Evolutionary conservation across 495 filamentous ascomycete genomes (phyloP).

Genomic region (Hyaloscypha hepaticicola): DNA sequence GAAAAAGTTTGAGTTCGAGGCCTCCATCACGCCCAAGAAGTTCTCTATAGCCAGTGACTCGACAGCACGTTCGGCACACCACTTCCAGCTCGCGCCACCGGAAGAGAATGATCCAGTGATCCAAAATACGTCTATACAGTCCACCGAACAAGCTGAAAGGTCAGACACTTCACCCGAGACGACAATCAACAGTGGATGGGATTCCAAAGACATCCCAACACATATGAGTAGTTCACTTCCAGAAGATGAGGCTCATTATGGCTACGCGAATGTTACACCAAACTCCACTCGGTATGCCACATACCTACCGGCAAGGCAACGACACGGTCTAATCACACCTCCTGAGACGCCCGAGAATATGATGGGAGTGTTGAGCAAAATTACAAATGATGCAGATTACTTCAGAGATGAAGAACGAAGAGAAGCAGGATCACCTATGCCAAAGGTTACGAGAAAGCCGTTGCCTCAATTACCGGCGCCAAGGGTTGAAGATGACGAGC

Average conservation of each 20-base stretch:
- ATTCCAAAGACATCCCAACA: neutral
- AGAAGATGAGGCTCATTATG: neutral
- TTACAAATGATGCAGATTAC: neutral
- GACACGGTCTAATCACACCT: neutral
- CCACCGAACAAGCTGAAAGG: neutral
- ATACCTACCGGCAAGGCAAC: constrained; percentile 1
- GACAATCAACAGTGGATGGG: neutral
- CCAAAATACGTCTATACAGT: neutral
- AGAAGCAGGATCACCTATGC: neutral
- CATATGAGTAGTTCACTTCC: neutral
- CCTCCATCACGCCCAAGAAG: neutral
- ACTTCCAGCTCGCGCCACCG: neutral
- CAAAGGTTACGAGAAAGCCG: neutral
- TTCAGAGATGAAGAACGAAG: neutral
- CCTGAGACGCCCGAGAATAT: neutral
- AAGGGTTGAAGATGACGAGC: neutral
- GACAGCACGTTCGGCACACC: neutral
- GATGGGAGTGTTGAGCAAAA: neutral
- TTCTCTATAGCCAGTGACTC: neutral
- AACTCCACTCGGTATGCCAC: constrained; percentile 1
- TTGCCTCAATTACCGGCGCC: neutral
- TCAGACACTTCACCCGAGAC: neutral
- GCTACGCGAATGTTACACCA: constrained; percentile 2
- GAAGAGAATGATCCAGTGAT: neutral
- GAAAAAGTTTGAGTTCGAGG: neutral